phyloP scores from a whole-genome alignment of 1,284 basidiomycete genomes.

The Butyriboletus appendiculatus region DNA sequence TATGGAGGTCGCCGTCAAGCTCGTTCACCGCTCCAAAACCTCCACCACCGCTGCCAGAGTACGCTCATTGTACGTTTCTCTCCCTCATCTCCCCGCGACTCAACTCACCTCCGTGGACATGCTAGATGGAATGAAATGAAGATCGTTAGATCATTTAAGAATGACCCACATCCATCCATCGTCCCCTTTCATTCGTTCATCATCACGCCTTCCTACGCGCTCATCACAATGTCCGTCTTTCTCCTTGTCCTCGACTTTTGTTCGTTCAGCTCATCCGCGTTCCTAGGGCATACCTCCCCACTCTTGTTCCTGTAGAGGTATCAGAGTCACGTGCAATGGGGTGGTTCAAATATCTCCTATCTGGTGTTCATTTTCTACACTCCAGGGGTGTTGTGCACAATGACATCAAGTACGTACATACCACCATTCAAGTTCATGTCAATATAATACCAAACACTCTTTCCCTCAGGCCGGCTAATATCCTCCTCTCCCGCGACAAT shows the following conservation, averaged over 20 bases:
- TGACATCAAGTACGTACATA: conserved; percentile 80
- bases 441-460: background rate
- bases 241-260: background rate
- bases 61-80: conserved; percentile 65
- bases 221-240: conserved; percentile 78
- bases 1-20: conserved; percentile 80
- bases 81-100: background rate
- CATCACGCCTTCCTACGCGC: conserved; percentile 86
- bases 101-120: conserved; percentile 5
- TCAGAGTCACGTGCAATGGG: conserved; percentile 72
- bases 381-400: conserved; percentile 88
- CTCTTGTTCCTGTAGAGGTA: conserved; percentile 82
- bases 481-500: conserved; percentile 73
- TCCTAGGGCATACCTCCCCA: conserved; percentile 71
- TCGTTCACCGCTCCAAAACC: conserved; percentile 81
- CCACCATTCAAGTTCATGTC: background rate
- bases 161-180: conserved; percentile 86
- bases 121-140: conserved; percentile 93
- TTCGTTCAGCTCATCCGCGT: conserved; percentile 22
- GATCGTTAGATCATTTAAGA: conserved; percentile 79
- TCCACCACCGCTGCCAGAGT: conserved; percentile 85
- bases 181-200: conserved; percentile 92
- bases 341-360: conserved; percentile 87
- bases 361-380: conserved; percentile 87
- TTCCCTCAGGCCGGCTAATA: conserved; percentile 75